Conservation (phyloP, 495 filamentous ascomycete genomes). For the Tuber melanosporum region DNA sequence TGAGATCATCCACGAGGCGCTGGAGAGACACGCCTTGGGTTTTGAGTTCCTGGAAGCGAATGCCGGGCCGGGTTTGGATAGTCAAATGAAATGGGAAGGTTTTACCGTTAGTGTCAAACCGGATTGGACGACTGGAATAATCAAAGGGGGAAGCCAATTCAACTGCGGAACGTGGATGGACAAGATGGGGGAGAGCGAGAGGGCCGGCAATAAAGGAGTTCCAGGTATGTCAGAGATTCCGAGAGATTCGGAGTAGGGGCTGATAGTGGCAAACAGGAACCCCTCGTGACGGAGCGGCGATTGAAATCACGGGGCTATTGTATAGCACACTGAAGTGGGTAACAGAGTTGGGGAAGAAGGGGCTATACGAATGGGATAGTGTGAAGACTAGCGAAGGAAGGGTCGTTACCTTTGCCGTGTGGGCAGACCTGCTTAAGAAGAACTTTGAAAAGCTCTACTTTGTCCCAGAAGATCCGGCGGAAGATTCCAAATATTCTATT, state of each 20-base stretch:
- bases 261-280: constrained; percentile 53
- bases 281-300: constrained; percentile 86
- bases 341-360: constrained; percentile 55
- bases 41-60: constrained; percentile 92
- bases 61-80: constrained; percentile 76
- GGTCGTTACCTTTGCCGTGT: constrained; percentile 65
- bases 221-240: constrained; percentile 46
- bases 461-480: constrained; percentile 59
- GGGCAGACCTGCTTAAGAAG: constrained; percentile 71
- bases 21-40: constrained; percentile 83
- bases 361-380: constrained; percentile 62
- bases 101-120: constrained; percentile 86
- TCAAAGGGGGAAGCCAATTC: constrained; percentile 85
- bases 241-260: background rate
- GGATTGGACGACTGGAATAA: constrained; percentile 86
- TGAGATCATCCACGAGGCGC: constrained; percentile 85
- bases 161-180: constrained; percentile 99
- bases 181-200: constrained; percentile 98
- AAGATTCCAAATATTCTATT: constrained; percentile 71
- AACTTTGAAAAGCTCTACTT: constrained; percentile 92
- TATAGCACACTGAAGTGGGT: constrained; percentile 87
- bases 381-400: constrained; percentile 59
- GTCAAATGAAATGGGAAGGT: constrained; percentile 86
- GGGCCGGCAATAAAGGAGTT: constrained; percentile 85
- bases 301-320: constrained; percentile 87